These are phyloP conservation scores for Beauveria varroae DNA, from an alignment of 2,329 filamentous ascomycete species.

Conservation along the genomic window DNA sequence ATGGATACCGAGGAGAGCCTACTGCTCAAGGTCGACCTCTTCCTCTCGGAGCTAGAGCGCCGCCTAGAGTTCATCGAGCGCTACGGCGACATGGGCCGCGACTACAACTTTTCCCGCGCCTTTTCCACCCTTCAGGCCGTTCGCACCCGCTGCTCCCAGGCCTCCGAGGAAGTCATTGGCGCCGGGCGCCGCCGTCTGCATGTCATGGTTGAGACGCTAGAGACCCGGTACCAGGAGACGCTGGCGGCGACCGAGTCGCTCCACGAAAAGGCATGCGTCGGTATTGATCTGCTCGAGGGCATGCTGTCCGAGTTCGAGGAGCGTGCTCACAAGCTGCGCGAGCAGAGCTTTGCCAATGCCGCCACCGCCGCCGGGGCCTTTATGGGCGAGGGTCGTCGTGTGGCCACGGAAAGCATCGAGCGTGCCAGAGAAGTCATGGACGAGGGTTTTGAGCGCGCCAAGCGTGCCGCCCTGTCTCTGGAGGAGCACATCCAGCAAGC, in stretches of 20 bases:
- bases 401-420: conserved; percentile 71
- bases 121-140: conserved; percentile 83
- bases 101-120: conserved; percentile 75
- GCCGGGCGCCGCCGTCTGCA: conserved; percentile 76
- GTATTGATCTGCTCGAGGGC: conserved; percentile 76
- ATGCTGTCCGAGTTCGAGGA: conserved; percentile 82
- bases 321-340: conserved; percentile 70
- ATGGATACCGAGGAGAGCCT: conserved; percentile 57
- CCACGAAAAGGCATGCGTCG: conserved; percentile 84
- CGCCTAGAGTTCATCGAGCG: conserved; percentile 82
- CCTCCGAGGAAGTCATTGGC: conserved; percentile 83
- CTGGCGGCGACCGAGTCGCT: conserved; percentile 77
- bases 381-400: conserved; percentile 70
- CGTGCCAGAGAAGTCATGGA: conserved; percentile 70
- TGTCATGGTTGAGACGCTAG: conserved; percentile 87
- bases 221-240: conserved; percentile 79
- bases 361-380: conserved; percentile 63
- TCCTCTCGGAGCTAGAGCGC: conserved; percentile 78
- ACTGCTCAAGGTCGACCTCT: conserved; percentile 63
- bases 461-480: conserved; percentile 70
- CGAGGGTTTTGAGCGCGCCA: conserved; percentile 75
- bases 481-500: conserved; percentile 81
- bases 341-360: conserved; percentile 61
- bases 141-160: conserved; percentile 78
- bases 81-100: conserved; percentile 76